A percentile compares a stretch with the other conserved stretches of the same genome.
phyloP scores from a whole-genome alignment of 208 protist genomes.

The Trypanosomatidae sp. region DNA sequence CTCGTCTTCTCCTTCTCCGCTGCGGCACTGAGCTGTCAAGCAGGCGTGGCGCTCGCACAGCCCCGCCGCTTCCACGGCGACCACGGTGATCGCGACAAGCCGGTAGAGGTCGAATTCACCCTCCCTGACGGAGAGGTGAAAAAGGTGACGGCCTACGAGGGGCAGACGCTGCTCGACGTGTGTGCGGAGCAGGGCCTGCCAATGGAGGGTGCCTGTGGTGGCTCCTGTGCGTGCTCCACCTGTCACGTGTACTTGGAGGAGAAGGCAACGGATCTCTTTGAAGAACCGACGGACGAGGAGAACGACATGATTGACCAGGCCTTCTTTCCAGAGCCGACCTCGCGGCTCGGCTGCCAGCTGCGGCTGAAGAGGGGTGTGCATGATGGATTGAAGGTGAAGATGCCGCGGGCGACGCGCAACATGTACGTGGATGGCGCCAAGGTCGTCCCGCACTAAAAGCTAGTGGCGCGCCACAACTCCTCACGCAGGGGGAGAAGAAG shows the following conservation, averaged over 20 bases:
- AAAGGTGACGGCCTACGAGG: conserved; percentile 79
- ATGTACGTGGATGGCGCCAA: conserved; percentile 93
- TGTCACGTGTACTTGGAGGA: conserved; percentile 96
- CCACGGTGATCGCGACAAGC: conserved; percentile 55
- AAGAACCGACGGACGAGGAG: conserved; percentile 94
- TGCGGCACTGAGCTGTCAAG: too few species aligned
- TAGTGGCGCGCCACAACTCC: too few species aligned
- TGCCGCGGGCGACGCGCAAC: conserved; percentile 89
- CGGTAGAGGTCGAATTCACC: conserved; percentile 55
- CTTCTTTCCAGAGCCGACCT: conserved; percentile 85
- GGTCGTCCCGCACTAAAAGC: conserved; percentile 72
- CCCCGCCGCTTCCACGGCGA: conserved; percentile 55
- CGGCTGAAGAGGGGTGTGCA: conserved; percentile 66
- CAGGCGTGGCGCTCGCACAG: too few species aligned
- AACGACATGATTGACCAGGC: conserved; percentile 93
- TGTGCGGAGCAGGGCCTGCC: conserved; percentile 93
- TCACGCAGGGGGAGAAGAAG: too few species aligned
- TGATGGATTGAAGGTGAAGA: conserved; percentile 73
- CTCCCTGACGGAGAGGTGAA: conserved; percentile 58
- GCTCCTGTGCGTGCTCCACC: conserved; percentile 96
- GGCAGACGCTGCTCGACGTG: conserved; percentile 93
- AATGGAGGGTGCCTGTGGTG: conserved; percentile 97
- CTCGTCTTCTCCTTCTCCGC: too few species aligned
- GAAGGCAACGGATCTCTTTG: conserved; percentile 83
- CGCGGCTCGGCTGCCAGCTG: conserved; percentile 89